These are phyloP conservation scores for Colletotrichum kahawae DNA, from an alignment of 2,329 filamentous ascomycete species.

Conservation along the genomic window DNA sequence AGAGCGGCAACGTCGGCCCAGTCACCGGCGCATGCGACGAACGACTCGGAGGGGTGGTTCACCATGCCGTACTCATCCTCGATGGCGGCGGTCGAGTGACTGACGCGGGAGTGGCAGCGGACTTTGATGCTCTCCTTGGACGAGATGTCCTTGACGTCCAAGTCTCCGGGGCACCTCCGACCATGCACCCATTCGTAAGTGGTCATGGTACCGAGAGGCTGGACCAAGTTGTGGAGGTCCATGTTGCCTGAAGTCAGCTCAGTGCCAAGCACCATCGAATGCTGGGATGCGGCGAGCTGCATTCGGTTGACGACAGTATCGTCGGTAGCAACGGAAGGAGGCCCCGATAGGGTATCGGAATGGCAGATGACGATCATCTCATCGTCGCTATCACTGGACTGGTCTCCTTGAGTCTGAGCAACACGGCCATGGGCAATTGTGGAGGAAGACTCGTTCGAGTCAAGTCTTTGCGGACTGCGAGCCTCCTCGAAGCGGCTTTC, in stretches of 20 bases:
- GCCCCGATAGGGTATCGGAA: background rate
- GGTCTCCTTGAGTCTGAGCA: background rate
- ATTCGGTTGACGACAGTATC: background rate
- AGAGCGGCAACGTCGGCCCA: constrained; percentile 7
- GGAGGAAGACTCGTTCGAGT: constrained; percentile 1
- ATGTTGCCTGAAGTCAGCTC: constrained; percentile 9
- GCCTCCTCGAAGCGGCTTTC: background rate
- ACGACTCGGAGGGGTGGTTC: constrained; percentile 11
- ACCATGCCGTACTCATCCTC: constrained; percentile 6
- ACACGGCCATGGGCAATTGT: background rate
- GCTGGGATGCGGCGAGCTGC: background rate
- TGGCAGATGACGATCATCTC: background rate
- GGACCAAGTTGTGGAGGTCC: background rate
- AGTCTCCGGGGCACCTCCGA: background rate
- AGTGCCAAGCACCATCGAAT: background rate
- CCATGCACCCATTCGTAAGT: constrained; percentile 11
- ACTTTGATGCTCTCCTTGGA: constrained; percentile 15
- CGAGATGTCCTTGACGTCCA: constrained; percentile 9
- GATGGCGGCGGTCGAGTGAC: background rate
- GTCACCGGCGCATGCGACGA: constrained; percentile 1
- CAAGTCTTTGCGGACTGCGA: constrained; percentile 7
- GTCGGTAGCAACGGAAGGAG: background rate
- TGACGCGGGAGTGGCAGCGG: background rate
- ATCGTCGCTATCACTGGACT: background rate
- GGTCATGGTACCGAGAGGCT: background rate